Base-by-base conservation (phyloP, 139 green algal species). In the Chlorella vulgaris region DNA sequence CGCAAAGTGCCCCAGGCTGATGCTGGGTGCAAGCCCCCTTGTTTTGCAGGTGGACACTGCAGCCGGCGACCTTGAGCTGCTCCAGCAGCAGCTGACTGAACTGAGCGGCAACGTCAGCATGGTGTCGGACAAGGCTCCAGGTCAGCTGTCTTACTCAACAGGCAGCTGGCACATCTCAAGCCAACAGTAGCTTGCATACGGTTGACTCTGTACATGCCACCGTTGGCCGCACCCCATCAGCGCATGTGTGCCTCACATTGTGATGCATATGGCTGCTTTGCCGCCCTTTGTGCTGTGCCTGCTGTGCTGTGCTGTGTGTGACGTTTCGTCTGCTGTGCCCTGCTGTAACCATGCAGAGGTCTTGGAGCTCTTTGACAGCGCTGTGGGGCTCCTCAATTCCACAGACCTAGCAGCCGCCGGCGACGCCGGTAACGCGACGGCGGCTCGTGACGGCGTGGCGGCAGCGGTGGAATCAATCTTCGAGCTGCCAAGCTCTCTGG, bases 81-180 rank as follows among this genome's bases (percentile, higher is more conserved):
- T 85, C 19, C 29, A 42, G 0, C 19, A 29, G 24, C 21, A 78
- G 70, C 67, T 84, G 58, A 2, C 24, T 35, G 35, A 50, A 31
- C 40, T 84, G 6, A 62, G 63, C 10, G 73, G 73, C 24, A 79
- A 79, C 73, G 35, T 69, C 7, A 58, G 24, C 7, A 2, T 31
- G 28, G 7, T 53, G 3, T 28, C 8, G 15, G 18, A 43, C 31
- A 21, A 31, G 31, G 29, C 18, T 19, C 51, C 18, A 29, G 21
- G 70, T 67, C 26, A 61, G 28, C 2, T 29, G n/a, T n/a, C n/a
- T n/a, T n/a, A n/a, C n/a, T n/a, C n/a, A n/a, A n/a, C n/a, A n/a
- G n/a, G n/a, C n/a, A n/a, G n/a, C n/a, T n/a, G n/a, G n/a, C n/a
- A n/a, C n/a, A n/a, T n/a, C n/a, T n/a, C n/a, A n/a, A n/a, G n/a